A percentile compares a stretch with the other conserved stretches of the same genome.
These are phyloP conservation scores for Austroboletus novae-zelandiae DNA, from an alignment of 1,284 basidiomycete species.

Conservation along the genomic window DNA sequence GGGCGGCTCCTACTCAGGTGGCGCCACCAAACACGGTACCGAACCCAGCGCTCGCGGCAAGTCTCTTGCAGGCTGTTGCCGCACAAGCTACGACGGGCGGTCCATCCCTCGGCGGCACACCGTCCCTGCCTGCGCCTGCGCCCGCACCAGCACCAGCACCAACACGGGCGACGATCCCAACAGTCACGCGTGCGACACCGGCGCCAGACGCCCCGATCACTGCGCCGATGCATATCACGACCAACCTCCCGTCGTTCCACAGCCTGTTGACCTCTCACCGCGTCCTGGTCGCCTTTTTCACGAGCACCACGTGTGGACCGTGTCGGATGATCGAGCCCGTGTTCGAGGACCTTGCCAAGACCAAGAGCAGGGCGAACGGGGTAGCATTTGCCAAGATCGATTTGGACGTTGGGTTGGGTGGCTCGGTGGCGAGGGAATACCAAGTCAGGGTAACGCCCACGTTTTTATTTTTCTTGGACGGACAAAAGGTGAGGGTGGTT, in stretches of 20 bases:
- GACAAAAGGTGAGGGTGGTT: constrained; percentile 56
- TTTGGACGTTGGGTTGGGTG: constrained; percentile 63
- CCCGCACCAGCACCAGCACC: constrained; percentile 21
- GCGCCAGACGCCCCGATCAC: constrained; percentile 49
- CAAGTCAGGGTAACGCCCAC: constrained; percentile 80
- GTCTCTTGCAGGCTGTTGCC: constrained; percentile 65
- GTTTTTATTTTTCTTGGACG: constrained; percentile 80
- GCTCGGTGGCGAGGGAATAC: constrained; percentile 60
- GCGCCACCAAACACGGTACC: constrained; percentile 33
- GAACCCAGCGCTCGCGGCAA: constrained; percentile 52
- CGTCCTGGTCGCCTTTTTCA: constrained; percentile 64
- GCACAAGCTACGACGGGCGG: constrained; percentile 44
- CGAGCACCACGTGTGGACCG: constrained; percentile 60
- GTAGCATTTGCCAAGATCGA: constrained; percentile 82
- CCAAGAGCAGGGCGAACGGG: constrained; percentile 40
- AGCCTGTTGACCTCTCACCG: constrained; percentile 48
- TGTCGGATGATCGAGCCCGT: constrained; percentile 64
- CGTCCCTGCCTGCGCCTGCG: constrained; percentile 17
- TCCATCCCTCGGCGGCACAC: constrained; percentile 17
- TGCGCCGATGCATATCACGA: constrained; percentile 60
- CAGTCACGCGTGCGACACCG: constrained; percentile 21
- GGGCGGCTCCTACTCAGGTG: constrained; percentile 35
- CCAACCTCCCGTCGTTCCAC: constrained; percentile 54
- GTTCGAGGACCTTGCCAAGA: constrained; percentile 52
- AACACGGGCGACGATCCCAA: background rate